Evolutionary conservation across 768 basidiomycete species (phyloP).

Genomic region (Bullera alba): DNA sequence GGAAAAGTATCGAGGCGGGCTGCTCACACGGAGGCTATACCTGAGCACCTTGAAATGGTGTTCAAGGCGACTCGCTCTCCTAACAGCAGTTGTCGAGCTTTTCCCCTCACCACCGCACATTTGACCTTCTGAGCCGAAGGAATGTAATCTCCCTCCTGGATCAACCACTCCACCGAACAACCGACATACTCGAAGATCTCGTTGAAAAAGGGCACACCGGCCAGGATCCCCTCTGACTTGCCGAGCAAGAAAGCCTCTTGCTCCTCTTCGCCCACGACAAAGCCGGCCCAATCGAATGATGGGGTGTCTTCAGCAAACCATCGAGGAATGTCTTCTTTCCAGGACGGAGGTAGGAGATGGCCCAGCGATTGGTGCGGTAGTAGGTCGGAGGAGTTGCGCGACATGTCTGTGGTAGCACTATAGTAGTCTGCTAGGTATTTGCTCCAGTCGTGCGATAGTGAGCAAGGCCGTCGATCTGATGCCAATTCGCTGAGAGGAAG

Average conservation of each 20-base stretch:
- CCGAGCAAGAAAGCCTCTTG: conserved; percentile 84
- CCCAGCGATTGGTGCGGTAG: conserved; percentile 38
- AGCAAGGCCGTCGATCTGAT: no score
- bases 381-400: conserved; percentile 13
- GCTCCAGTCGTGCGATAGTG: no score
- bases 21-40: conserved; percentile 85
- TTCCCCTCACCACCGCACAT: conserved; percentile 84
- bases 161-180: conserved; percentile 94
- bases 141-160: conserved; percentile 77
- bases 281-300: conserved; percentile 93
- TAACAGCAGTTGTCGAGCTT: conserved; percentile 75
- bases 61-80: conserved; percentile 92
- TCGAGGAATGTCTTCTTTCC: conserved; percentile 68
- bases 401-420: conserved; percentile 4
- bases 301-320: conserved; percentile 95
- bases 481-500: no score
- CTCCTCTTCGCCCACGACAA: conserved; percentile 83
- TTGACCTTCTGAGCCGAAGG: conserved; percentile 54
- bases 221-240: conserved; percentile 67
- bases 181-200: conserved; percentile 83
- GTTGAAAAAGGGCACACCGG: conserved; percentile 90
- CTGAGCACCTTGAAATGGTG: conserved; percentile 86
- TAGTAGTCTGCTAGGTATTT: not conserved
- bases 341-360: conserved; percentile 84
- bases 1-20: not conserved